Evolutionary conservation across 768 basidiomycete species (phyloP).

Genomic region (Kwoniella heveanensis): DNA sequence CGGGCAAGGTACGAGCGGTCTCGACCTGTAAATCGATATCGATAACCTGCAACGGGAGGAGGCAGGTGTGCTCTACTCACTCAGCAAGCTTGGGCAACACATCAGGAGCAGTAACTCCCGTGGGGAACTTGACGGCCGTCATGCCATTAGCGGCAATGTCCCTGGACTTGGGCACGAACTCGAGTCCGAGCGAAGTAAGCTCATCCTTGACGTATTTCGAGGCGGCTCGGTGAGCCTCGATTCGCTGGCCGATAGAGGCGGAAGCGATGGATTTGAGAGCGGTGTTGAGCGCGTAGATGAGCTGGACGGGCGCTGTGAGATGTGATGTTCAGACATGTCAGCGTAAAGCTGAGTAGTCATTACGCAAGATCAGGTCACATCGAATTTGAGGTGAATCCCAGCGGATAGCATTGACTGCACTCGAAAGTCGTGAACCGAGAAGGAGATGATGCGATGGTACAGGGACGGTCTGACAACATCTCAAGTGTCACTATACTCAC

Average conservation of each 20-base stretch:
- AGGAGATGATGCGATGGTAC: too few species aligned
- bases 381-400: too few species aligned
- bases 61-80: slow-evolving; percentile 26
- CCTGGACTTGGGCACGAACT: slow-evolving; percentile 65
- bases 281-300: slow-evolving; percentile 86
- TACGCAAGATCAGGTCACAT: too few species aligned
- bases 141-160: slow-evolving; percentile 85
- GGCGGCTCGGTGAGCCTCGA: slow-evolving; percentile 71
- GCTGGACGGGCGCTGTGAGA: slow-evolving; percentile 72
- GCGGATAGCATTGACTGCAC: too few species aligned
- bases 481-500: slow-evolving; percentile 50
- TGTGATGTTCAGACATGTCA: not conserved
- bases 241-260: slow-evolving; percentile 74
- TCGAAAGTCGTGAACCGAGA: too few species aligned
- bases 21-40: too few species aligned
- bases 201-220: slow-evolving; percentile 70
- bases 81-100: slow-evolving; percentile 70
- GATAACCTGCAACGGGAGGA: too few species aligned
- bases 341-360: not conserved
- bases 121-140: slow-evolving; percentile 81
- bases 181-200: slow-evolving; percentile 69
- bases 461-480: too few species aligned
- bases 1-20: too few species aligned
- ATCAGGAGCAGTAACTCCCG: slow-evolving; percentile 74
- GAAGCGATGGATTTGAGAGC: slow-evolving; percentile 73